Evolutionary conservation across 176 grass and related monocot species (phyloP).

Genomic region (Eremochloa ophiuroides): DNA sequence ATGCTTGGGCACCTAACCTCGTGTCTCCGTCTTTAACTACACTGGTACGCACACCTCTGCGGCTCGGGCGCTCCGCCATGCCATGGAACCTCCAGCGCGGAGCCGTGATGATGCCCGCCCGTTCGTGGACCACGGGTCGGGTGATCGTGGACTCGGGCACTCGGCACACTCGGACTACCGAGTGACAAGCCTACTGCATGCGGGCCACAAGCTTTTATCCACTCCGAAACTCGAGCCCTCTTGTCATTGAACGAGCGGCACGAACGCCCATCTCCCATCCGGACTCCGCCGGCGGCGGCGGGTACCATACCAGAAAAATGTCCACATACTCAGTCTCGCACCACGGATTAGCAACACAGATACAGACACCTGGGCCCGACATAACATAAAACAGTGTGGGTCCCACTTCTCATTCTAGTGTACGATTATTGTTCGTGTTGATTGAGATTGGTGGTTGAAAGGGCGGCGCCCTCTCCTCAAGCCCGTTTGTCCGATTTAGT

Average conservation of each 20-base stretch:
- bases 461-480: neutral
- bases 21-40: too few species aligned
- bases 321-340: neutral
- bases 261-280: neutral
- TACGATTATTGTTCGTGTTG: neutral
- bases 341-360: rapidly evolving
- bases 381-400: neutral
- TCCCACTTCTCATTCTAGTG: neutral
- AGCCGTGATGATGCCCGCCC: too few species aligned
- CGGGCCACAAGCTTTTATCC: neutral
- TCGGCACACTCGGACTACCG: too few species aligned
- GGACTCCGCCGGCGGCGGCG: neutral
- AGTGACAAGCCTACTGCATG: neutral
- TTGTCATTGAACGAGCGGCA: neutral
- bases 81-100: too few species aligned
- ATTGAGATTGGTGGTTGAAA: neutral
- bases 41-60: too few species aligned
- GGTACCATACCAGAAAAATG: neutral
- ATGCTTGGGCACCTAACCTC: too few species aligned
- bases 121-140: too few species aligned
- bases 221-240: neutral
- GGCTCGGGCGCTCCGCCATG: too few species aligned
- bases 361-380: neutral
- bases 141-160: too few species aligned
- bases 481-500: neutral